Percentiles rank a stretch among this genome's conserved stretches.
phyloP scores from a whole-genome alignment of 345 rosid genomes.

The Limnanthes douglasii region DNA sequence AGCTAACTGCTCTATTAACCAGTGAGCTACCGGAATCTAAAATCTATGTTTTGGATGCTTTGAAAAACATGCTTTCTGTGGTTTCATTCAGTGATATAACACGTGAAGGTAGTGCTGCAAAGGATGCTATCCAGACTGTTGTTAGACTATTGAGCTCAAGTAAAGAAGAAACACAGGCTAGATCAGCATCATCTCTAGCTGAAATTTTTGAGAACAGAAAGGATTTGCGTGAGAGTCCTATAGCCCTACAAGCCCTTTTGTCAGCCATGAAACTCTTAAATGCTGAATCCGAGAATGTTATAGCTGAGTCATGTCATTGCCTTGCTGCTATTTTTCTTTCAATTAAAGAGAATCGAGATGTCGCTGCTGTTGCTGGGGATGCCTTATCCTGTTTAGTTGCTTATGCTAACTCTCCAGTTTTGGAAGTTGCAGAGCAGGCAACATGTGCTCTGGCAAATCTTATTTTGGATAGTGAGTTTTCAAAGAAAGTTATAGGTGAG shows the following conservation, averaged over 20 bases:
- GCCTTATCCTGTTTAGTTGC: constrained; percentile 44
- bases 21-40: constrained; percentile 51
- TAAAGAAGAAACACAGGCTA: constrained; percentile 63
- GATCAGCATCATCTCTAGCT: constrained; percentile 76
- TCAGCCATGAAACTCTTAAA: constrained; percentile 62
- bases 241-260: constrained; percentile 52
- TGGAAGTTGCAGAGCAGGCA: constrained; percentile 68
- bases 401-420: constrained; percentile 57
- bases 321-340: constrained; percentile 68
- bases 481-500: constrained; percentile 65
- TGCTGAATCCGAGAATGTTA: constrained; percentile 41
- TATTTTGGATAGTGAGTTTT: constrained; percentile 54
- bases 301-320: constrained; percentile 58
- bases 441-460: constrained; percentile 79
- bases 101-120: constrained; percentile 59
- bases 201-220: constrained; percentile 59
- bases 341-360: constrained; percentile 23
- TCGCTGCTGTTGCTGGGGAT: constrained; percentile 30
- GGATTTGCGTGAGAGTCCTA: constrained; percentile 67
- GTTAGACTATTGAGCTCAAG: constrained; percentile 55
- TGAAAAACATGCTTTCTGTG: constrained; percentile 73
- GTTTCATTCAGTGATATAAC: constrained; percentile 48
- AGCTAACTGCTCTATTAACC: constrained; percentile 50
- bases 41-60: constrained; percentile 42
- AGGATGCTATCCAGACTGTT: constrained; percentile 58